Evolutionary conservation across 768 basidiomycete genomes (phyloP).

Genomic region (Vararia minispora): DNA sequence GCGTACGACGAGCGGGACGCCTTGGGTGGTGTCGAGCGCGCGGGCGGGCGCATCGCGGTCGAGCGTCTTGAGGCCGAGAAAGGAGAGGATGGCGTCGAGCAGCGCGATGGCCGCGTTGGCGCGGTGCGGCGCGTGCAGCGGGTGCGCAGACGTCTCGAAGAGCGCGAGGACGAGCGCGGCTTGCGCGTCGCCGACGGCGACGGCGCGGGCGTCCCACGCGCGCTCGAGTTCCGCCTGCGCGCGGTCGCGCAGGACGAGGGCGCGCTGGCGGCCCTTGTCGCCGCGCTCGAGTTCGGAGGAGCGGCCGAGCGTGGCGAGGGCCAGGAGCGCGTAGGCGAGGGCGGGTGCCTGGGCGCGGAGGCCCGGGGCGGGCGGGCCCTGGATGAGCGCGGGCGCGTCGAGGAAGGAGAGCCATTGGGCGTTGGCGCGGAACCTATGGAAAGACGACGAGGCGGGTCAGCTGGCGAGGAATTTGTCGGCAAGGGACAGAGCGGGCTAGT

Average conservation of each 20-base stretch:
- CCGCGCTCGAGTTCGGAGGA: conserved; percentile 59
- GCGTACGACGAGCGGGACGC: conserved; percentile 36
- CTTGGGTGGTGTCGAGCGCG: conserved; percentile 32
- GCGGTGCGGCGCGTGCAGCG: conserved; percentile 45
- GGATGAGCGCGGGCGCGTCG: conserved; percentile 42
- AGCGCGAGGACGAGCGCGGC: conserved; percentile 67
- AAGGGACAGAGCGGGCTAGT: background rate
- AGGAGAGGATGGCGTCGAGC: conserved; percentile 56
- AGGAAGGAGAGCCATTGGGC: conserved; percentile 63
- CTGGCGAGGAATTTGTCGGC: conserved; percentile 3
- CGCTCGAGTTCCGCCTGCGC: conserved; percentile 45
- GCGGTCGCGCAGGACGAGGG: conserved; percentile 42
- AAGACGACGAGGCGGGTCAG: background rate
- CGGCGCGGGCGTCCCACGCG: conserved; percentile 38
- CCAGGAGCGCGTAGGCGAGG: conserved; percentile 56
- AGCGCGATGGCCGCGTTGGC: conserved; percentile 40
- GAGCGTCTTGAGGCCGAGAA: conserved; percentile 39
- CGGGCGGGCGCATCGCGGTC: conserved; percentile 45
- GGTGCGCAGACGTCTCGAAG: conserved; percentile 69
- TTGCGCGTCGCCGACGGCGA: conserved; percentile 58
- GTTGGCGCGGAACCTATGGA: conserved; percentile 52
- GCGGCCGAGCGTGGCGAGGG: conserved; percentile 60
- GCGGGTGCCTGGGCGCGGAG: conserved; percentile 53
- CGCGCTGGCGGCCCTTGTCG: conserved; percentile 40
- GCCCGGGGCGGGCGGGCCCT: conserved; percentile 39